Conservation (phyloP, 805 yeast genomes). For the Candida ovalis region DNA sequence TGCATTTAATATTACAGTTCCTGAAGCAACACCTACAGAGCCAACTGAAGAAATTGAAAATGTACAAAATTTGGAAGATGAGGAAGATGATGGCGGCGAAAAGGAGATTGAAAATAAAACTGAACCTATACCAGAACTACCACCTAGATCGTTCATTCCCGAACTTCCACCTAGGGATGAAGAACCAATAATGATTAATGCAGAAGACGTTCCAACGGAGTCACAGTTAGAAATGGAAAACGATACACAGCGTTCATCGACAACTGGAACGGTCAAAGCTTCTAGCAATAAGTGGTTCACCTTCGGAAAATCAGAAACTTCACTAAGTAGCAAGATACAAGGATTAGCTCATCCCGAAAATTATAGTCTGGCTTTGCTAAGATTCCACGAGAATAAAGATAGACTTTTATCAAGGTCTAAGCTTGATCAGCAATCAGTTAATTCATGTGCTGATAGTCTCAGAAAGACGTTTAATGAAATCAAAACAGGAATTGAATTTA, state of each 20-base stretch:
- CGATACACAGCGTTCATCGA: constrained; percentile 6
- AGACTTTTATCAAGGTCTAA: constrained; percentile 48
- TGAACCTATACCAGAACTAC: constrained; percentile 13
- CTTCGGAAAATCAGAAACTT: constrained; percentile 22
- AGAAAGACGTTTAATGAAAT: constrained; percentile 44
- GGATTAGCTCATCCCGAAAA: constrained; percentile 34
- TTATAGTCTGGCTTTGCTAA: constrained; percentile 57
- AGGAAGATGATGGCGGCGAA: too few species aligned
- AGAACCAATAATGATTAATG: constrained; percentile 10
- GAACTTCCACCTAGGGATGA: constrained; percentile 34
- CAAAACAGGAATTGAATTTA: constrained; percentile 41
- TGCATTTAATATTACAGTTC: background rate
- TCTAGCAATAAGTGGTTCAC: constrained; percentile 27
- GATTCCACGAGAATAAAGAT: constrained; percentile 53
- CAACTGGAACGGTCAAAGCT: constrained; percentile 3
- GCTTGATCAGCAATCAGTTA: constrained; percentile 48
- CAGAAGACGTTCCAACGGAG: constrained; percentile 6
- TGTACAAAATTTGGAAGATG: constrained; percentile 3
- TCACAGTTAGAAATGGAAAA: background rate
- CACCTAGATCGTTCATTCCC: too few species aligned
- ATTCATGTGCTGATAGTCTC: constrained; percentile 43
- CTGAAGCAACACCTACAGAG: background rate
- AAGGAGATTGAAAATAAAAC: background rate
- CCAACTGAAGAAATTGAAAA: constrained; percentile 2
- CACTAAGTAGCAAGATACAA: constrained; percentile 17